phyloP scores from a whole-genome alignment of 805 yeast genomes.

The Kodamaea fukazawae region DNA sequence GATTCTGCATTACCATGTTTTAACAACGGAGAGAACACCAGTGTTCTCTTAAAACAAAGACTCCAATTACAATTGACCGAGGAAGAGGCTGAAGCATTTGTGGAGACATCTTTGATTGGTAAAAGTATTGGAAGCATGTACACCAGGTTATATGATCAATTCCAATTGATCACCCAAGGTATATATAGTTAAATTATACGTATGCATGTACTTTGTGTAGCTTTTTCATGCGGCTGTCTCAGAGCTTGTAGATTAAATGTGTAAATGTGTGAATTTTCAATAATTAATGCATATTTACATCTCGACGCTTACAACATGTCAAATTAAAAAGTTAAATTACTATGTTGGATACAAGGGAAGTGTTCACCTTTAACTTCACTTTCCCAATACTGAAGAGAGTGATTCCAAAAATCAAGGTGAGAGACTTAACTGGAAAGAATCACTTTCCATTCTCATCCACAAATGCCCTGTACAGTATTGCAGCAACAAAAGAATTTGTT shows the following conservation, averaged over 20 bases:
- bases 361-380: neutral
- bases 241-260: no score
- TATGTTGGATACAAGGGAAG: neutral
- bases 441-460: constrained; percentile 3
- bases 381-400: neutral
- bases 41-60: constrained; percentile 74
- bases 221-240: neutral
- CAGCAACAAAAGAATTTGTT: neutral
- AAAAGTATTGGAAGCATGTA: constrained; percentile 85
- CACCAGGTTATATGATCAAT: constrained; percentile 92
- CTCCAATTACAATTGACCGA: constrained; percentile 76
- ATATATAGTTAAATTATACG: constrained; percentile 57
- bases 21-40: constrained; percentile 80
- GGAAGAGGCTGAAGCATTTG: constrained; percentile 69
- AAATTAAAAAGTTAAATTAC: neutral
- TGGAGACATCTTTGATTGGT: constrained; percentile 70
- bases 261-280: no score
- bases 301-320: neutral
- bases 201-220: neutral
- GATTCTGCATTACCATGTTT: constrained; percentile 91
- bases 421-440: neutral
- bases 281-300: no score
- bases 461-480: neutral
- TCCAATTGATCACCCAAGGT: constrained; percentile 92
- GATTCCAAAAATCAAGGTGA: neutral